Percentiles rank a stretch among this genome's conserved stretches.
Conservation (phyloP, 148 eudicot genomes). For the Pharnaceum exiguum region DNA sequence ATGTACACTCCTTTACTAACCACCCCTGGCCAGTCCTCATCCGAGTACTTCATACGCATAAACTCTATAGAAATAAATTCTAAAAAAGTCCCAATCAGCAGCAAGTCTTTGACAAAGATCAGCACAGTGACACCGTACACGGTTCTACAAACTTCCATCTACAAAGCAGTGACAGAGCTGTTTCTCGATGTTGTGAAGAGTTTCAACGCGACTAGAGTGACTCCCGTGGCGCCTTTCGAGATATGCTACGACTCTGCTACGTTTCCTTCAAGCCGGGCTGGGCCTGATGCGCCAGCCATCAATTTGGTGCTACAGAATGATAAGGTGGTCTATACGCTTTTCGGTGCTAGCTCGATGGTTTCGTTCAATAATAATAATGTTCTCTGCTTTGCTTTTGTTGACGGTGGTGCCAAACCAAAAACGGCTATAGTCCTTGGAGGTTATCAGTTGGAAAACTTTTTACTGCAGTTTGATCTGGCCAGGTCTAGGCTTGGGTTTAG, state of each 20-base stretch:
- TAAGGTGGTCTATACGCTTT: slow-evolving; percentile 34
- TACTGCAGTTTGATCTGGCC: slow-evolving; percentile 40
- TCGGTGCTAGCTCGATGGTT: slow-evolving; percentile 49
- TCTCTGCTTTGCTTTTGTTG: slow-evolving; percentile 41
- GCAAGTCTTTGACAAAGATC: slow-evolving; percentile 38
- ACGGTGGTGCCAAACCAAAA: slow-evolving; percentile 31
- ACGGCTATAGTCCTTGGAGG: slow-evolving; percentile 43
- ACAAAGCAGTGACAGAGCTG: slow-evolving; percentile 16
- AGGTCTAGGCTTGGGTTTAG: slow-evolving; percentile 35
- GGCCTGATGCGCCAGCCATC: slow-evolving; percentile 35
- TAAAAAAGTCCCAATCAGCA: slow-evolving; percentile 18
- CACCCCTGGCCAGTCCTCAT: slow-evolving; percentile 4
- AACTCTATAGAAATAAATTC: slow-evolving; percentile 27
- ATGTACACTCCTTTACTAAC: slow-evolving; percentile 46
- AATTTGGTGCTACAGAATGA: slow-evolving; percentile 35
- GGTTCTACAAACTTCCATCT: slow-evolving; percentile 27
- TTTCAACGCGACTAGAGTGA: slow-evolving; percentile 10
- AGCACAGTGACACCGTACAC: slow-evolving; percentile 47
- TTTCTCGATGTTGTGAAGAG: slow-evolving; percentile 16
- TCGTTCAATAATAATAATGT: slow-evolving; percentile 10
- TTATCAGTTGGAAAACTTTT: slow-evolving; percentile 43
- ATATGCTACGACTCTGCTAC: slow-evolving; percentile 20
- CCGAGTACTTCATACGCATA: slow-evolving; percentile 35
- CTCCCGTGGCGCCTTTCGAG: slow-evolving; percentile 30
- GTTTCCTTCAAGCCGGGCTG: slow-evolving; percentile 12